Evolutionary conservation across 108 stramenopile species (phyloP), one percentile per base, ranked within the genome.

Genomic region (Asterionellopsis glacialis): DNA sequence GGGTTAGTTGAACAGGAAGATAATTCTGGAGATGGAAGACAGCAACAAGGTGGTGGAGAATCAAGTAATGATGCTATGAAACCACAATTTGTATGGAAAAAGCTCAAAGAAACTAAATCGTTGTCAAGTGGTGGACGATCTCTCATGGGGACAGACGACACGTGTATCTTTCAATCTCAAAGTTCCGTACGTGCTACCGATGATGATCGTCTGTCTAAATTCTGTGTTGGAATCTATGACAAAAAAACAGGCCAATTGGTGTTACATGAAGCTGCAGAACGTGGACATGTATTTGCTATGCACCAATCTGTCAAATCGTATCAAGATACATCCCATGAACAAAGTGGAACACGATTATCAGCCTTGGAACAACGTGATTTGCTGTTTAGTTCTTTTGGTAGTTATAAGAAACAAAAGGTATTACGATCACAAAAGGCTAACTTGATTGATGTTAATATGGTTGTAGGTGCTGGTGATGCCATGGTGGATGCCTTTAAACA

Each of bases 371-470:
- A 52, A 25, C 55, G 72, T 7, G 58, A 69, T n/a, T 55, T 72
- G 51, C 68, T 94, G 7, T 88, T 83, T 60, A 78, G 84, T 58
- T 82, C 82, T 51, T 94, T 94, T 63, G 90, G 93, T 15, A 70
- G 67, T 27, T 48, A 74, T 60, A 94, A 94, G 77, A 94, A 94
- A 55, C 83, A 81, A 51, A 80, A 71, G 66, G 90, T 84, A 15
- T 74, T 94, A 68, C 77, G 74, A 45, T 74, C 71, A 12, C 75
- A 85, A 59, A 82, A 71, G 1, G 87, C 93, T 19, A 94, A 94
- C 73, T 59, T 73, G 26, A 88, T 94, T n/a, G 80, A 86, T 63
- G 65, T 85, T 24, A 70, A 91, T 45, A 64, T 70, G 45, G 89
- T 94, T 27, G 71, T 91, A 26, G 88, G 87, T 41, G 82, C 87